Evolutionary conservation across 2,329 filamentous ascomycete species (phyloP).

Genomic region (Fusarium agapanthi): DNA sequence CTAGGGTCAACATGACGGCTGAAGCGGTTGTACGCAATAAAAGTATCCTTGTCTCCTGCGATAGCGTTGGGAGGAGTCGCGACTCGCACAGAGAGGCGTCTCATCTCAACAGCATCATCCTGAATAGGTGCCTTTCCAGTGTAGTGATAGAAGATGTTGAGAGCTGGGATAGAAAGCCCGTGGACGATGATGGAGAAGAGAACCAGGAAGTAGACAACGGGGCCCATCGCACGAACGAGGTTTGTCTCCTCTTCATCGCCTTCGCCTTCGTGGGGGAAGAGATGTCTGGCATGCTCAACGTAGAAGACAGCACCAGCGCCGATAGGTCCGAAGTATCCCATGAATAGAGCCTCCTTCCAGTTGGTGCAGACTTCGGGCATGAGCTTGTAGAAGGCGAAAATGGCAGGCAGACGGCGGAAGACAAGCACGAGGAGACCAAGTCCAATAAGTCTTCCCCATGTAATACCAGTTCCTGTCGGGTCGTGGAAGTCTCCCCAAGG

Average conservation of each 20-base stretch:
- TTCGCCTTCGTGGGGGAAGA: slow-evolving; percentile 50
- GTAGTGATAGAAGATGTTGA: slow-evolving; percentile 17
- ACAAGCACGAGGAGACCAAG: slow-evolving; percentile 59
- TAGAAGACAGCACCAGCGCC: slow-evolving; percentile 82
- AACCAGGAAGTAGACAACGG: slow-evolving; percentile 54
- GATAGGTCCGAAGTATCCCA: slow-evolving; percentile 78
- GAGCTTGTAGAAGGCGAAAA: slow-evolving; percentile 62
- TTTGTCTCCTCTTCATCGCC: slow-evolving; percentile 47
- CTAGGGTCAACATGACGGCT: neutral
- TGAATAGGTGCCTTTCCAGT: slow-evolving; percentile 50
- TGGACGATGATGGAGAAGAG: slow-evolving; percentile 39
- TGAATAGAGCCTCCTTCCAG: slow-evolving; percentile 67
- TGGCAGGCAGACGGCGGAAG: slow-evolving; percentile 66
- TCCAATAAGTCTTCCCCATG: slow-evolving; percentile 56
- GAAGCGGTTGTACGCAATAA: slow-evolving; percentile 24
- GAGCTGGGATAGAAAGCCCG: slow-evolving; percentile 55
- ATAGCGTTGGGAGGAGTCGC: neutral
- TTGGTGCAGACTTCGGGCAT: slow-evolving; percentile 60
- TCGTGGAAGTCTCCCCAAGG: slow-evolving; percentile 63
- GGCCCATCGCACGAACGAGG: slow-evolving; percentile 49
- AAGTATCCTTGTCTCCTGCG: neutral
- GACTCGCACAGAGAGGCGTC: neutral
- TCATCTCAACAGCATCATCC: slow-evolving; percentile 14
- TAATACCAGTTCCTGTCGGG: slow-evolving; percentile 62
- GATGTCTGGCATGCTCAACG: slow-evolving; percentile 58